phyloP scores from a whole-genome alignment of 139 green algal genomes.

The Chlorella sp. region DNA sequence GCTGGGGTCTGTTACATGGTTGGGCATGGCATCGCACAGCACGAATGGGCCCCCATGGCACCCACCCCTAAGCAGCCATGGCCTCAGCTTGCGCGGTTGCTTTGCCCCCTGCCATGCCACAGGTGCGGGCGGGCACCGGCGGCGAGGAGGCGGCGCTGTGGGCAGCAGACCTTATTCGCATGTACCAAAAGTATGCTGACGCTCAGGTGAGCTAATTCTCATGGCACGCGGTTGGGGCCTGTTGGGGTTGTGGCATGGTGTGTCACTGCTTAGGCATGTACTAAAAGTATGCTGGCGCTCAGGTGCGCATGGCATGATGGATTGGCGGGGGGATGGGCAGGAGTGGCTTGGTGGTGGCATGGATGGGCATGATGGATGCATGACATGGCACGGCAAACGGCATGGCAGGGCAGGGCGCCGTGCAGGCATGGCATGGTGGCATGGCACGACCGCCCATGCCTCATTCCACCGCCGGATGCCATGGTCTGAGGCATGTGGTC shows the following conservation, averaged over 20 bases:
- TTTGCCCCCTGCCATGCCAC: slow-evolving; percentile 57
- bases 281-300: slow-evolving; percentile 52
- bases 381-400: too few species aligned
- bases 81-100: slow-evolving; percentile 32
- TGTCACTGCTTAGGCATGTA: slow-evolving; percentile 65
- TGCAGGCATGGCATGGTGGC: too few species aligned
- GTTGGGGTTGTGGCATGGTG: background rate
- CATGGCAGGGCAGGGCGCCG: too few species aligned
- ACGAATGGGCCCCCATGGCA: too few species aligned
- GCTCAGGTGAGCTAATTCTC: slow-evolving; percentile 8
- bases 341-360: too few species aligned
- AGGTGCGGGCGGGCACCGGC: slow-evolving; percentile 84
- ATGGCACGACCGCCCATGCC: too few species aligned
- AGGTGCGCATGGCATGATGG: background rate
- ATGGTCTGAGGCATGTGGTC: too few species aligned
- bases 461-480: too few species aligned
- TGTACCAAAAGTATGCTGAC: slow-evolving; percentile 69
- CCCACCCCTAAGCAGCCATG: too few species aligned
- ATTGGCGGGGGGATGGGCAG: too few species aligned
- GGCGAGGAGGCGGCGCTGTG: slow-evolving; percentile 87
- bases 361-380: too few species aligned
- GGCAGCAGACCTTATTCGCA: slow-evolving; percentile 80
- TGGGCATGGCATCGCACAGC: slow-evolving; percentile 75
- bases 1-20: background rate
- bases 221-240: background rate